Evolutionary conservation across 176 grass and related monocot genomes (phyloP), one percentile per base, ranked within the genome.

Genomic region (Rhynchospora breviuscula): DNA sequence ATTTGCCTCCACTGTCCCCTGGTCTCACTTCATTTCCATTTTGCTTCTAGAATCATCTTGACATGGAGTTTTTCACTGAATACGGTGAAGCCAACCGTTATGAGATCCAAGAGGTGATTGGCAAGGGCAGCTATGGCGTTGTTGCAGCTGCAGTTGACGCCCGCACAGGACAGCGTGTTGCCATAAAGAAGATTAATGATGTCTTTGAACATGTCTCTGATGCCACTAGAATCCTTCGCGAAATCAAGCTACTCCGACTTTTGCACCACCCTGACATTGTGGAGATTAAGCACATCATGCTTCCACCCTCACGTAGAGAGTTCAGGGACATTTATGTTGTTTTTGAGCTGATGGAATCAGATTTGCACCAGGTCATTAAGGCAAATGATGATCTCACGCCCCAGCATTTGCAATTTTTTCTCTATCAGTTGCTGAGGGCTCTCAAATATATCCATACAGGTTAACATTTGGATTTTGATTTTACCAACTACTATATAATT

Each of bases 381-480:
- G 88, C 84, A 85, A 97, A 97, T 85, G 78, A 91, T 46, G 77
- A 97, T 64, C 87, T 97, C 10, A 93, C 89, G 11, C 89, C 86
- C 68, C 82, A 90, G 81, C 94, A 97, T 91, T 90, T 90, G 67
- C 87, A 86, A 11, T 93, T 87, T 87, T 97, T 97, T 78, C 78
- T 97, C 72, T 91, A 97, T 18, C 94, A 97, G 64, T 87, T 97
- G 66, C 88, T 97, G 83, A n/a, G 79, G 47, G 91, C 91, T 78
- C 81, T 97, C 11, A 97, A 97, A 87, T 93, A 97, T 82, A 97
- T 97, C 62, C 91, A 97, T 92, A 59, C 87, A 92, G 92, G 94
- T 97, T 73, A 68, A 79, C n/a, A 68, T 57, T n/a, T 47, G 60
- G 79, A 53, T 58, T 45, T 10, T 78, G 35, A 44, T 48, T 44